Percentiles rank a stretch among this genome's conserved stretches.
Conservation (phyloP, 768 basidiomycete species). For the Suillus discolor region DNA sequence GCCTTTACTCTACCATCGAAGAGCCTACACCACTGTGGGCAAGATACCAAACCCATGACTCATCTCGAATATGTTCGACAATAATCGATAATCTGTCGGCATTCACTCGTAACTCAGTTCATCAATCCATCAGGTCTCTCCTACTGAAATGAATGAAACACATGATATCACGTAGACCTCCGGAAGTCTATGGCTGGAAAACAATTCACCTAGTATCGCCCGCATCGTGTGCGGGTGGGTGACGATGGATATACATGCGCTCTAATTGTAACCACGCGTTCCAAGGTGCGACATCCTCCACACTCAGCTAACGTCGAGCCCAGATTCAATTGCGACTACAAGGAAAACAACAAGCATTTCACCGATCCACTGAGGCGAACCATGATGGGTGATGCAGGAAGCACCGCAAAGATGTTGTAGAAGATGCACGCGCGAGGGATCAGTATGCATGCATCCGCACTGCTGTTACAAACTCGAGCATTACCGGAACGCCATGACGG, state of each 20-base stretch:
- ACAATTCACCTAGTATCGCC: neutral
- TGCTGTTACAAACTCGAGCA: constrained; percentile 40
- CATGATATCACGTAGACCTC: neutral
- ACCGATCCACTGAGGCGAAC: neutral
- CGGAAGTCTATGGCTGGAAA: neutral
- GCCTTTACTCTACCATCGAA: constrained; percentile 68
- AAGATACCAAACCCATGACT: constrained; percentile 23
- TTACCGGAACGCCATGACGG: constrained; percentile 37
- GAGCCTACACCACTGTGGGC: constrained; percentile 55
- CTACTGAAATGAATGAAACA: neutral
- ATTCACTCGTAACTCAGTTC: neutral
- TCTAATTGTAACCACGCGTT: neutral
- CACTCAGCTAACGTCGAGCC: neutral
- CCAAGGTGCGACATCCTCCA: neutral
- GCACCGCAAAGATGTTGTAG: constrained; percentile 48
- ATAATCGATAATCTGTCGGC: neutral
- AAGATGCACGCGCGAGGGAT: constrained; percentile 40
- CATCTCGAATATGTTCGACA: neutral
- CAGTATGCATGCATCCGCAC: constrained; percentile 37
- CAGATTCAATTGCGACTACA: neutral
- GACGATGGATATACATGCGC: neutral
- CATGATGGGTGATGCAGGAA: constrained; percentile 36
- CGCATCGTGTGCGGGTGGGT: neutral
- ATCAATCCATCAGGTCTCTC: neutral
- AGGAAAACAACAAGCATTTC: neutral